Base-by-base conservation (phyloP, 805 yeast species). In the Ogataea henricii region DNA sequence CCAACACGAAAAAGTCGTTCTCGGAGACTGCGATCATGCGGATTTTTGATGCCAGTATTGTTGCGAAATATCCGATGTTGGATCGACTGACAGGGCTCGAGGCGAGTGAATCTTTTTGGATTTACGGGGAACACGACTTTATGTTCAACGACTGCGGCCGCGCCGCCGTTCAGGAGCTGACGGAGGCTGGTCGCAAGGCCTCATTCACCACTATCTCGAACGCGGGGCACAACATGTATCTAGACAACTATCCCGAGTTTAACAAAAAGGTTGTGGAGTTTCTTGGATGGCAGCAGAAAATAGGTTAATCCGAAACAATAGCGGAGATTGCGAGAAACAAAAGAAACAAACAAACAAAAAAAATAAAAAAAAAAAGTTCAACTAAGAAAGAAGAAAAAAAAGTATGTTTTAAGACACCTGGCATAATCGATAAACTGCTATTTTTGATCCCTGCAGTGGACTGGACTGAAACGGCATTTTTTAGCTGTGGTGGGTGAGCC, bases 141-240 rank as follows among this genome's bases (percentile, higher is more conserved):
- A 87, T 86, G 94, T 82, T 79, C 55, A 74, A 71, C 27, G 76
- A 74, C 29, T 84, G 85, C 23, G 90, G 89, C 4, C 57, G 64
- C 17, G 72, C 73, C 21, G 74, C 74, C 36, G 68, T 64, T 2
- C 56, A 66, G 14, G 53, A 58, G 41, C 52, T 65, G 22, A 51
- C 60, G 17, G 20, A 26, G 14, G 26, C 45, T 33, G 43, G 41
- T 33, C 44, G 32, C 29, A 39, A 45, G 9, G 72, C 79, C 1
- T 27, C 52, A 10, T 76, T 65, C 47, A 64, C 57, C 14, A 56
- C 71, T 1, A 72, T 87, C 7, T 72, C 76, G 4, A 72, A 80
- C 49, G 76, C 88, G 1, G 95, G 95, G 1, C 95, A 87, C 65
- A 92, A 87, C 60, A 56, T 87, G 23, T 87, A 85, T 60, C 68